Base-by-base conservation (phyloP, 1,284 basidiomycete species). In the Cutaneotrichosporon curvatum region DNA sequence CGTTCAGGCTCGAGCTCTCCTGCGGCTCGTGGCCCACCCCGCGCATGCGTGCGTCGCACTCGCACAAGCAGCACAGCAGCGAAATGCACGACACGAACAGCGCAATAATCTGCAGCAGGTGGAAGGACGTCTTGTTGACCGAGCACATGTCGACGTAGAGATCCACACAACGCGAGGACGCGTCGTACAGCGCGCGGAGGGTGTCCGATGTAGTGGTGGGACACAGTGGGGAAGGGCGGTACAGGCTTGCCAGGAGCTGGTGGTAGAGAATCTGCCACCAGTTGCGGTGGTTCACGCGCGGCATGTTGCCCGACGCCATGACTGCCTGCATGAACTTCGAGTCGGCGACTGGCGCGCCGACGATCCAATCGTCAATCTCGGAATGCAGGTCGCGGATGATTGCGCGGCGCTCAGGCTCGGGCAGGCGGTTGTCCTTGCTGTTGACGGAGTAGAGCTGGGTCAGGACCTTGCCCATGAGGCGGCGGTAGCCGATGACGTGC, bases 31-130 rank as follows among this genome's bases (percentile, higher is more conserved):
- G 32, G 19, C 18, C 36, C 20, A 34, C 35, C 1, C 30, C 40
- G 21, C 49, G 48, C 52, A 54, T 51, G 23, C 60, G 57, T 10
- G 52, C 56, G 28, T 61, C 60, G 50, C 58, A 58, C 30, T 63
- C 61, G 55, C 56, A 60, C 42, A 63, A 22, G 21, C 54, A 61
- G 45, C 61, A 63, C 16, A 63, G 47, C 2, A 63, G 47, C 2
- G 53, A 59, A n/a, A 59, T 63, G 46, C 58, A 61, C 14, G 52
- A 49, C 1, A 61, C 53, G 47, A 59, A 61, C 25, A 59, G 57
- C 19, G 46, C 55, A 8, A 57, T 55, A 12, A 61, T 56, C 47
- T 63, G 60, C 43, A 63, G 53, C 15, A 61, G 50, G 48, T 60
- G 58, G 58, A 59, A 60, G 12, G 48, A 43, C 28, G 61, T 51